Base-by-base conservation (phyloP, 805 yeast species). In the Scheffersomyces spartinae region DNA sequence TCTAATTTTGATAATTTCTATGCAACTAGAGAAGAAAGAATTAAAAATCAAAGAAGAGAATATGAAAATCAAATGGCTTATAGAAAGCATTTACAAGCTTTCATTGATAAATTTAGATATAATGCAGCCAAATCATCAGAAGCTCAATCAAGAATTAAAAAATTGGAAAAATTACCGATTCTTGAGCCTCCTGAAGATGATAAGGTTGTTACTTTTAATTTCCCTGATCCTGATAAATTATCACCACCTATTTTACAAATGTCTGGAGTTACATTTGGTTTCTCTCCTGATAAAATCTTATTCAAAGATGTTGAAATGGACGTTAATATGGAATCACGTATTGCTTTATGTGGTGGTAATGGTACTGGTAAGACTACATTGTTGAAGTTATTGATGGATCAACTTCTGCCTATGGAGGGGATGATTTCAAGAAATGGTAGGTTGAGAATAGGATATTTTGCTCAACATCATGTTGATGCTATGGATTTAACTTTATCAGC, bases 351-450 rank as follows among this genome's bases (percentile, higher is more conserved):
- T 32, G 99, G 99, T 68, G 97, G 96, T 32, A 91, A 91, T 50
- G 99, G 99, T 61, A 83, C 95, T 47, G 99, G 99, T 80, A 91
- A 91, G 53, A 86, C 98, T 7, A 91, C 99, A 3, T 61, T 91
- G 34, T 67, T 91, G 46, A 88, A 88, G 50, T 61, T 91, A 21
- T 61, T 91, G 40, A 75, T 86, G 71, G 95, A 82, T 35, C 71
- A 63, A 37, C 57, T 80, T 27, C 58, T 61, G 13, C 96, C 98
- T 2, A 45, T 74, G 22, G 63, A 57, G n/a, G 98, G 98, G 29
- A 64, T 68, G 29, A 78, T 86, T 12, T 68, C 83, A 13, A 71
- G 72, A 36, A 86, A 91, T 45, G 78, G 91, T 21, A 69, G 96
- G 40, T 61, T 91, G 39, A 71, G 97, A 56, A 80, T 91, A 28